Evolutionary conservation across 1,284 basidiomycete species (phyloP), one percentile per base, ranked within the genome.

Genomic region (Tilletia setariae): DNA sequence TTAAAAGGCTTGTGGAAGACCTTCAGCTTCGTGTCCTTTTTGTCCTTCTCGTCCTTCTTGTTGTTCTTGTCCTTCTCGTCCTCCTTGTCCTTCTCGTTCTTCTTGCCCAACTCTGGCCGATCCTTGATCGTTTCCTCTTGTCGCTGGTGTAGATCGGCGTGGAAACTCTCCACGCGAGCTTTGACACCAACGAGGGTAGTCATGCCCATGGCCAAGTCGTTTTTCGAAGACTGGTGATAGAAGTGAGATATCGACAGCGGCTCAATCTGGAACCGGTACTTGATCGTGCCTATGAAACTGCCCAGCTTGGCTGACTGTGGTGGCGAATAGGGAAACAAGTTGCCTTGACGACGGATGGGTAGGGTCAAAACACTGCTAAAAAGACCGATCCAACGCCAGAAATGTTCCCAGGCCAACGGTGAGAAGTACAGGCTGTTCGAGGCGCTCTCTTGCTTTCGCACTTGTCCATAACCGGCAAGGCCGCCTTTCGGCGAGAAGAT

Each of bases 141-240:
- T 67, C 94, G 87, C 83, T 97, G 94, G 82, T 98, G 95, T 84
- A 96, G 87, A 79, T 98, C 95, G 46, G 91, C 90, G 73, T 91
- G 89, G 81, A 98, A 90, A 43, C 89, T 87, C 51, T 89, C 89
- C 47, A 95, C 87, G 72, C 90, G 87, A 8, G 89, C 90, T 83
- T 98, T 98, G 79, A 88, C 70, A 2, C 94, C 94, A 51, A 97
- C 86, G 79, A 89, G 90, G 6, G 89, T 88, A 2, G 90, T 90
- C 47, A 90, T 86, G 1, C 92, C 93, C 70, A 89, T 87, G 0
- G 85, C 85, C 91, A 92, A 94, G 44, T 92, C 86, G 28, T 87
- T 88, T 78, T 87, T 85, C 0, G 87, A 88, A 68, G 92, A 89
- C 79, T 95, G 92, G 32, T 89, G 87, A 82, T 97, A 98, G 47